Base-by-base conservation (phyloP, 1,139 yeast genomes). In the Hansenula sp. region DNA sequence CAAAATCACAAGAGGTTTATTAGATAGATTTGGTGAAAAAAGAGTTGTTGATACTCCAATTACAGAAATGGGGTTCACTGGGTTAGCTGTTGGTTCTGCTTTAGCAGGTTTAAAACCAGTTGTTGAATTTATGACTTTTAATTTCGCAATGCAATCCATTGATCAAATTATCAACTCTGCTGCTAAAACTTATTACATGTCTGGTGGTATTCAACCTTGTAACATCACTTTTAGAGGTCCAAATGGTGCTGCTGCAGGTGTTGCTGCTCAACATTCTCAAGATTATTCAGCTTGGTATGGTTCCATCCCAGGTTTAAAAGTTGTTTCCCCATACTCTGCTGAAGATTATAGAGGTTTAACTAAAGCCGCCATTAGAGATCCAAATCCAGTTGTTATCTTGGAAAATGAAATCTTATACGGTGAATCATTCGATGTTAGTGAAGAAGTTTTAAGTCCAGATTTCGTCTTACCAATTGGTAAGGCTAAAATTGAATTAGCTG, bases 241-340 rank as follows among this genome's bases (percentile, higher is more conserved):
- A 49, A 94, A 94, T 68, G 99, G 98, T 69, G 96, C 98, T 39
- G 97, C 98, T 56, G 97, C 97, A 37, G 97, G 98, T 77, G 98
- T 92, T 56, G 99, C 80, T 57, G 99, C 99, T 45, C 99, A 92
- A 70, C 99, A 92, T 72, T 92, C 98, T 32, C 99, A 92, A 72
- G 95, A 89, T 70, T 92, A 81, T 67, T 78, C 97, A 44, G 89
- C 96, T 41, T 92, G 98, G 98, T 92, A 94, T 71, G 97, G 97
- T 53, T 75, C 95, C 42, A 89, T 94, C 56, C 99, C 99, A 44
- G 99, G 98, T 65, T 77, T 92, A 64, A 92, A 94, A 75, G 99
- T 92, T 37, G 70, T 92, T 39, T 87, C 96, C 41, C 99, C 98
- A 42, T 92, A 82, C 73, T 82, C 95, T 43, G 87, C 97, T 41